Base-by-base conservation (phyloP, 306 rosid genomes). In the Benincasa hispida region DNA sequence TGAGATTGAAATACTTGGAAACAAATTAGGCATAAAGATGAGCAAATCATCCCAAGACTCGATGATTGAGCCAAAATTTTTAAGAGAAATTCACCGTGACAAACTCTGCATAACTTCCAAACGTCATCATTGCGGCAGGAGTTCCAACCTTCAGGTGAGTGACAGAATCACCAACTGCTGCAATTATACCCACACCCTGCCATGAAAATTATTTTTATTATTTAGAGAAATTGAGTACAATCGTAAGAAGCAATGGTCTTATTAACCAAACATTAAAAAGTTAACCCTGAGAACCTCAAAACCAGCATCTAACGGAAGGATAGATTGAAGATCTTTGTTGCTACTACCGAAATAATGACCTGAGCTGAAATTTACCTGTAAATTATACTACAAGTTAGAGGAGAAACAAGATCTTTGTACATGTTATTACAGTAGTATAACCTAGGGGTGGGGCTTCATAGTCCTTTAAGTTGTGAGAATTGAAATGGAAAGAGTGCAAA, bases 241-340 rank as follows among this genome's bases (percentile, higher is more conserved):
- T 17, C 13, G 25, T 5, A 27, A 30, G 61, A 72, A 50, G 76
- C 60, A 72, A 25, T 50, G 60, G 60, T 72, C 39, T 72, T 72
- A 72, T 72, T 25, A 50, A 50, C 76, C 61, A 28, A 28, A 72
- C 28, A 72, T 50, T 28, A 10, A 45, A 24, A 25, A 25, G 56
- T 63, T 34, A 76, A 41, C 75, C 60, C 74, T 65, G 54, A 77
- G 81, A n/a, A 94, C 97, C 97, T 94, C 98, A 84, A 94, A 94
- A 65, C 98, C 97, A n/a, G 95, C 92, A 90, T 94, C 93, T 83
- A 94, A 89, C 41, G 97, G 98, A 78, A 94, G 97, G 80, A 68
- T 87, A 56, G 97, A 60, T 25, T 82, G 80, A 78, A 67, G 79
- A 51, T 86, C 93, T 75, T 75, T 78, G 85, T 72, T 77, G 72